phyloP scores from a whole-genome alignment of 164 flowering plant genomes.

The Taxillus chinensis region DNA sequence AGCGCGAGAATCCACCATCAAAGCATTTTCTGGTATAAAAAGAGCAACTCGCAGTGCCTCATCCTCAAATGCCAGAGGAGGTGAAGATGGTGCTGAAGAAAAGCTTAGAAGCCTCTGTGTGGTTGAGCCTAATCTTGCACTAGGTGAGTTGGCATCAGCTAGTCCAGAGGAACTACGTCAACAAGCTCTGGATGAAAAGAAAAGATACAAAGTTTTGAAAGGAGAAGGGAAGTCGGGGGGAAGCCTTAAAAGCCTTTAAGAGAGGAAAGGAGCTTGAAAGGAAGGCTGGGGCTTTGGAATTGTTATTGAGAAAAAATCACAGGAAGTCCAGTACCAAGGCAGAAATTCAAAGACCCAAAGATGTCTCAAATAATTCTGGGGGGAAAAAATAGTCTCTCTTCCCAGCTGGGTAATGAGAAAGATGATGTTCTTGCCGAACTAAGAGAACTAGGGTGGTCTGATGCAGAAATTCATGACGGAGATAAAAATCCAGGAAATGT shows the following conservation, averaged over 20 bases:
- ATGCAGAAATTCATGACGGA: constrained; percentile 48
- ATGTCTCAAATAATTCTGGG: constrained; percentile 21
- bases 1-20: constrained; percentile 10
- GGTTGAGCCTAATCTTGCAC: constrained; percentile 14
- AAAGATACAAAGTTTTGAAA: constrained; percentile 61
- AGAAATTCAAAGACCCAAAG: constrained; percentile 24
- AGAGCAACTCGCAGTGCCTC: constrained; percentile 34
- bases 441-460: constrained; percentile 89
- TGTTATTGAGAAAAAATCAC: constrained; percentile 50
- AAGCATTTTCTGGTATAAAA: constrained; percentile 11
- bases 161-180: constrained; percentile 81
- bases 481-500: constrained; percentile 39
- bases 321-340: constrained; percentile 30
- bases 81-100: constrained; percentile 18
- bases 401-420: constrained; percentile 29
- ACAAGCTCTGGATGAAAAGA: constrained; percentile 74
- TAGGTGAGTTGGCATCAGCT: constrained; percentile 23
- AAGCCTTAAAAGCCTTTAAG: constrained; percentile 85
- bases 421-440: constrained; percentile 72
- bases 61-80: constrained; percentile 25
- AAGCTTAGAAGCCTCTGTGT: constrained; percentile 17
- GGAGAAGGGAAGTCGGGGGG: constrained; percentile 76
- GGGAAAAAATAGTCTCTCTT: constrained; percentile 18
- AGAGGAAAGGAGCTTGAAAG: constrained; percentile 93
- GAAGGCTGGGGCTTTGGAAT: constrained; percentile 78